Percentiles rank a stretch among this genome's conserved stretches.
Evolutionary conservation across 202 grass and related monocot species (phyloP).

Genomic region (Saccharum hybrid): DNA sequence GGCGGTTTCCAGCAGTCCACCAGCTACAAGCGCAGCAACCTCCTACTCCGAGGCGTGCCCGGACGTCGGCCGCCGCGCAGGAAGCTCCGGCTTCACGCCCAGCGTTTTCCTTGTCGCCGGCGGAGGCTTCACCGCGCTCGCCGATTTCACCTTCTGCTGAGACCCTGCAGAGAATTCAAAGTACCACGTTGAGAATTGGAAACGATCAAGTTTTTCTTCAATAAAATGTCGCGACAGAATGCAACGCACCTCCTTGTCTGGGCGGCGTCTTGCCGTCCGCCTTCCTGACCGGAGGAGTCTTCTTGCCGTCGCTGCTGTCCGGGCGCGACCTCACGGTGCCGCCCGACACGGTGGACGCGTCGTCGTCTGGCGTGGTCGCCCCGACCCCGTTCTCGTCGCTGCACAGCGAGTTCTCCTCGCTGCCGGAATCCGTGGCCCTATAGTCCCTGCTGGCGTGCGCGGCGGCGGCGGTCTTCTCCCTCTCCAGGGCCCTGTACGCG

Average conservation of each 20-base stretch:
- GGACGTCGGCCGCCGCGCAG: conserved; percentile 31
- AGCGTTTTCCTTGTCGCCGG: conserved; percentile 30
- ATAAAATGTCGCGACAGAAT: neutral
- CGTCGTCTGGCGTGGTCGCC: conserved; percentile 48
- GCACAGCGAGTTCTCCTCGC: conserved; percentile 57
- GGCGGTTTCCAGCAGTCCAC: neutral
- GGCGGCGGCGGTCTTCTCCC: conserved; percentile 56
- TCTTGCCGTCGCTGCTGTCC: conserved; percentile 51
- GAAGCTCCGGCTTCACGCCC: conserved; percentile 45
- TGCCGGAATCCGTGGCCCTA: conserved; percentile 55
- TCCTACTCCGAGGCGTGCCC: conserved; percentile 61
- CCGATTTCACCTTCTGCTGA: conserved; percentile 45
- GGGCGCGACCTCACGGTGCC: conserved; percentile 38
- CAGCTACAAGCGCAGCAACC: neutral
- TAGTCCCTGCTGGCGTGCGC: conserved; percentile 44
- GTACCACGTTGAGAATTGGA: neutral
- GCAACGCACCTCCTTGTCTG: conserved; percentile 54
- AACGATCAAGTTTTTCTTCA: neutral
- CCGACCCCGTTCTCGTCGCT: conserved; percentile 70
- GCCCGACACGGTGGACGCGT: conserved; percentile 40
- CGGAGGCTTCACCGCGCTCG: conserved; percentile 40
- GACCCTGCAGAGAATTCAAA: conserved; percentile 47
- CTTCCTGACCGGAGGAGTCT: conserved; percentile 49
- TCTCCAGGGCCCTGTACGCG: conserved; percentile 75
- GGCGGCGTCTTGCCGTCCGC: conserved; percentile 45